Percentiles rank a stretch among this genome's conserved stretches.
phyloP scores from a whole-genome alignment of 2,329 filamentous ascomycete species.

The Eutypella sp. region DNA sequence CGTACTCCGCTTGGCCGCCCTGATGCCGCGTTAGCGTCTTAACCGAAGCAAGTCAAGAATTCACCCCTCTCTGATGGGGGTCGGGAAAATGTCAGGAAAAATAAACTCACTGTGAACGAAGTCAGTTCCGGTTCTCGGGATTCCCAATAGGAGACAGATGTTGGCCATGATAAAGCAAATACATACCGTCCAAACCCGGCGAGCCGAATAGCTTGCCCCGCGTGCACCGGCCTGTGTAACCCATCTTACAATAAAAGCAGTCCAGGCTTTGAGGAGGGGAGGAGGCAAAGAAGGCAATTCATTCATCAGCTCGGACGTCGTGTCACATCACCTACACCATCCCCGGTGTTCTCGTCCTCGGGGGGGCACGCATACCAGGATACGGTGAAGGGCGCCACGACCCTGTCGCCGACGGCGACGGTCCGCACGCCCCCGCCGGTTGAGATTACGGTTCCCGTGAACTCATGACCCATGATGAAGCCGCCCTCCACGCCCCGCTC shows the following conservation, averaged over 20 bases:
- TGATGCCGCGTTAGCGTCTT: neutral
- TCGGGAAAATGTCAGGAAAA: too few species aligned
- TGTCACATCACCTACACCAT: too few species aligned
- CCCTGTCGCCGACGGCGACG: constrained; percentile 67
- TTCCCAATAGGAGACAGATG: neutral
- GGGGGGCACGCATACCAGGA: constrained; percentile 62
- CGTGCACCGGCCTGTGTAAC: constrained; percentile 71
- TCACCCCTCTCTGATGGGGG: too few species aligned
- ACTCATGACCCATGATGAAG: constrained; percentile 77
- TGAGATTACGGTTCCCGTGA: constrained; percentile 70
- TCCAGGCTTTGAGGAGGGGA: too few species aligned
- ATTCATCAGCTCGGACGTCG: too few species aligned
- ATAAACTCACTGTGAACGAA: too few species aligned
- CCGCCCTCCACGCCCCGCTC: constrained; percentile 58
- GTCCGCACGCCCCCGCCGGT: constrained; percentile 63
- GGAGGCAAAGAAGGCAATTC: too few species aligned
- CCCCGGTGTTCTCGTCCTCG: too few species aligned
- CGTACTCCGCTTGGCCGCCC: constrained; percentile 70
- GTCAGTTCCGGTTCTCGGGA: too few species aligned
- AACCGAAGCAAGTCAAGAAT: too few species aligned
- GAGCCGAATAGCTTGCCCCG: constrained; percentile 68
- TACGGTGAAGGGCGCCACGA: constrained; percentile 79
- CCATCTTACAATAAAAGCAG: constrained; percentile 81
- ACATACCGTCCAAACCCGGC: constrained; percentile 57
- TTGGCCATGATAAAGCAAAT: too few species aligned